Percentiles rank a stretch among this genome's conserved stretches.
These are phyloP conservation scores for Rhizopus sp. DNA, from an alignment of 371 early-diverging fungal genomes.

Conservation along the genomic window DNA sequence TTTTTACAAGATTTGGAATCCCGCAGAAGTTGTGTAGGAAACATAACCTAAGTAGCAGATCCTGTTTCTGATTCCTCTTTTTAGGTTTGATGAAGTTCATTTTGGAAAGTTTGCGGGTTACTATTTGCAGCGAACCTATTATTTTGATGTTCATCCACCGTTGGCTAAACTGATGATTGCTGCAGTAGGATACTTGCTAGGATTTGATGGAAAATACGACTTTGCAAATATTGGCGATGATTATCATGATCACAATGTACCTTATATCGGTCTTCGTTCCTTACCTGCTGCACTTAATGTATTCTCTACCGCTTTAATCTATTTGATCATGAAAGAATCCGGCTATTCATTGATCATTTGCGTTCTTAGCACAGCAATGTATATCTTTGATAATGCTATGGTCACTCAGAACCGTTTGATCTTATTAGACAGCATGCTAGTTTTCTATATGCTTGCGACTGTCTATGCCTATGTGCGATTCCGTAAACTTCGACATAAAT, in stretches of 20 bases:
- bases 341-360: constrained; percentile 84
- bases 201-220: constrained; percentile 92
- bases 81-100: constrained; percentile 94
- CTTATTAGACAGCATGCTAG: constrained; percentile 90
- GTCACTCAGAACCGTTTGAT: constrained; percentile 93
- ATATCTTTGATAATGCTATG: constrained; percentile 90
- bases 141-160: constrained; percentile 99
- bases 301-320: constrained; percentile 75
- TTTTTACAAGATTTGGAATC: constrained; percentile 60
- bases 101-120: constrained; percentile 99
- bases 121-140: constrained; percentile 93
- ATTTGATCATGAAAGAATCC: constrained; percentile 84
- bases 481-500: constrained; percentile 68
- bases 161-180: constrained; percentile 97
- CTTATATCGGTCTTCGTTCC: constrained; percentile 83
- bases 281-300: constrained; percentile 85
- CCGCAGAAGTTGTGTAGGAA: constrained; percentile 72
- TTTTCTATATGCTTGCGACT: constrained; percentile 83
- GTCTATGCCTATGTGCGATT: constrained; percentile 88
- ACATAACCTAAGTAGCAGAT: constrained; percentile 35
- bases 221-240: constrained; percentile 94
- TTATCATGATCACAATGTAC: constrained; percentile 87
- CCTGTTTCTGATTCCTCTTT: neutral
- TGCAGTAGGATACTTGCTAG: constrained; percentile 77
- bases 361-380: constrained; percentile 72